Conservation (phyloP, 306 rosid genomes). For the Corylus heterophylla region DNA sequence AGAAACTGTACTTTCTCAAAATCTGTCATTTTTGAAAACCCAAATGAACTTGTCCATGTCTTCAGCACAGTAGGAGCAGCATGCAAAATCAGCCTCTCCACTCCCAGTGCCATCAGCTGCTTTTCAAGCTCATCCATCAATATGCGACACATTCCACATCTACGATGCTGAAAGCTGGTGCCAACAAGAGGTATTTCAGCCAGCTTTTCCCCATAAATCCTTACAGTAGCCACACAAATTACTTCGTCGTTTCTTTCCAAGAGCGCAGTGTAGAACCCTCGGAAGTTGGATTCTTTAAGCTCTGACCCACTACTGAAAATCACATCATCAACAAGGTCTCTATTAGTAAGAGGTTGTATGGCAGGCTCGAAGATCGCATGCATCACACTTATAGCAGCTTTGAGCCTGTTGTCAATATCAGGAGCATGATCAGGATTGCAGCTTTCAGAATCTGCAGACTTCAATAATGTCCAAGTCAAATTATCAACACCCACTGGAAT, state of each 20-base stretch:
- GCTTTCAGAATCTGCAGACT: neutral
- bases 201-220: constrained; percentile 47
- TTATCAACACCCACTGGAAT: constrained; percentile 32
- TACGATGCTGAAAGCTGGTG: constrained; percentile 43
- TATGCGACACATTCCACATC: constrained; percentile 56
- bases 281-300: constrained; percentile 37
- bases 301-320: constrained; percentile 49
- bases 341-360: constrained; percentile 24
- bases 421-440: neutral
- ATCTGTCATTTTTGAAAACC: constrained; percentile 39
- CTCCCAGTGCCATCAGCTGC: constrained; percentile 44
- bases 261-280: constrained; percentile 56
- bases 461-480: constrained; percentile 61
- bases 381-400: constrained; percentile 43
- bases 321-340: constrained; percentile 42
- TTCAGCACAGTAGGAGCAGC: constrained; percentile 34
- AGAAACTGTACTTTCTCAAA: constrained; percentile 28
- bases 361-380: constrained; percentile 57
- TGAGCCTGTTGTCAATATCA: constrained; percentile 41
- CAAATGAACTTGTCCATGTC: constrained; percentile 60
- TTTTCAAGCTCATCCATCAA: constrained; percentile 62
- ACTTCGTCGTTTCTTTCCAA: constrained; percentile 49
- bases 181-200: constrained; percentile 73
- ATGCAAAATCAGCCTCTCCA: constrained; percentile 56
- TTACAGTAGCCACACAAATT: constrained; percentile 42